Evolutionary conservation across 2,329 filamentous ascomycete genomes (phyloP).

Genomic region (Diaporthe eres): DNA sequence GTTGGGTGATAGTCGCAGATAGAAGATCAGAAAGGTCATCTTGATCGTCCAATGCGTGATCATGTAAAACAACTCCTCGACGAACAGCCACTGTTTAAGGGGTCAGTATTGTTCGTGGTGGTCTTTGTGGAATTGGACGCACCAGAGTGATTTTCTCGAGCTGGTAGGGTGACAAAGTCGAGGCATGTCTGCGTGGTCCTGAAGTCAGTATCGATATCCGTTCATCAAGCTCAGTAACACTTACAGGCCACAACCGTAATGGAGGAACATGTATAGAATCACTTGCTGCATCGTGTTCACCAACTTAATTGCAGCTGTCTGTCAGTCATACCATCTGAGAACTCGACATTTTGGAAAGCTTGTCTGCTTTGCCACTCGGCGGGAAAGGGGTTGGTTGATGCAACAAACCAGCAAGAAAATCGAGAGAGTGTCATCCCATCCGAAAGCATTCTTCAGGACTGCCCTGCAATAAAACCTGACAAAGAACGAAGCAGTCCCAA

Average conservation of each 20-base stretch:
- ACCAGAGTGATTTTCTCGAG: constrained; percentile 15
- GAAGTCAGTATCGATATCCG: not conserved
- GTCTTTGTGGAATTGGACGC: not conserved
- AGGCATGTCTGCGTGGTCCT: not conserved
- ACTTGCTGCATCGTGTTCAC: constrained; percentile 1
- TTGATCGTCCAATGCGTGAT: constrained; percentile 13
- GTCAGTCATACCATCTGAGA: not conserved
- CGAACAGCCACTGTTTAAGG: not conserved
- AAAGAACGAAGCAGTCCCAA: not conserved
- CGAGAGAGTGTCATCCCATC: constrained; percentile 5
- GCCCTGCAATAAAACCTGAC: constrained; percentile 18
- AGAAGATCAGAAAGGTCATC: constrained; percentile 24
- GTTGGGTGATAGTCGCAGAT: constrained; percentile 9
- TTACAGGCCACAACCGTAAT: constrained; percentile 20
- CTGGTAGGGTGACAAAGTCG: constrained; percentile 2
- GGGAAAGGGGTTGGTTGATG: not conserved
- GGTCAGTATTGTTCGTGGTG: not conserved
- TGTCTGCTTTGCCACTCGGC: not conserved
- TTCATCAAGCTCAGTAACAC: not conserved
- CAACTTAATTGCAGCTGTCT: not conserved
- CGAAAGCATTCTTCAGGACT: constrained; percentile 1
- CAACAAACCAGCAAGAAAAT: constrained; percentile 14
- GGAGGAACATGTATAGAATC: constrained; percentile 2
- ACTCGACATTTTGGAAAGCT: no score
- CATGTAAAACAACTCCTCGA: constrained; percentile 15